phyloP scores from a whole-genome alignment of 2,329 filamentous ascomycete species.

The Penicillium paneum region DNA sequence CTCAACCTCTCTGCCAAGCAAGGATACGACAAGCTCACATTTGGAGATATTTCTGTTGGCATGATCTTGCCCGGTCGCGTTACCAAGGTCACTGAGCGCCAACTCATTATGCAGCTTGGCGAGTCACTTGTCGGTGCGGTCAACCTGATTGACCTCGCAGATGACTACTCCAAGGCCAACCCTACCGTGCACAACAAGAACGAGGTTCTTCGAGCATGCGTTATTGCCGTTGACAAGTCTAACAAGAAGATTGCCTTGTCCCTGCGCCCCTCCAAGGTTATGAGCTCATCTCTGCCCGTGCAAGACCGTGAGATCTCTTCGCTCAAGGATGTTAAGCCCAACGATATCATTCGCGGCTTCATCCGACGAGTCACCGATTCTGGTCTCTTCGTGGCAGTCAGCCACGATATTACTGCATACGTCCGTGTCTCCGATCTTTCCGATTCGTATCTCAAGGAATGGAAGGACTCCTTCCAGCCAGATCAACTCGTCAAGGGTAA shows the following conservation, averaged over 20 bases:
- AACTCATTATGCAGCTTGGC: constrained; percentile 80
- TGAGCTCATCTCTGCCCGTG: constrained; percentile 79
- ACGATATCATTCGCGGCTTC: constrained; percentile 84
- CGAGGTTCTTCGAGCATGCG: constrained; percentile 81
- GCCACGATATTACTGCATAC: constrained; percentile 75
- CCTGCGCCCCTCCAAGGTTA: constrained; percentile 77
- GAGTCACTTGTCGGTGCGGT: constrained; percentile 76
- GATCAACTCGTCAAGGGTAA: constrained; percentile 90
- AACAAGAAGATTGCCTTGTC: constrained; percentile 86
- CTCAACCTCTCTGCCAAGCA: constrained; percentile 80
- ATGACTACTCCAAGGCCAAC: constrained; percentile 80
- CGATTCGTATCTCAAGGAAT: constrained; percentile 88
- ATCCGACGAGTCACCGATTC: constrained; percentile 86
- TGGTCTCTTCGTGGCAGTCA: constrained; percentile 81
- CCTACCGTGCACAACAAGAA: constrained; percentile 74
- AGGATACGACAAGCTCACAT: constrained; percentile 60
- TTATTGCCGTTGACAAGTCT: constrained; percentile 72
- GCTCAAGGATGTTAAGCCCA: constrained; percentile 67
- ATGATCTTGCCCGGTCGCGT: constrained; percentile 80
- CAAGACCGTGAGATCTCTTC: constrained; percentile 75
- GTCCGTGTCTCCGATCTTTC: constrained; percentile 86
- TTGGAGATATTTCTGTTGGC: constrained; percentile 70
- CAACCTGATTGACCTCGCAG: constrained; percentile 75
- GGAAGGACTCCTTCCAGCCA: constrained; percentile 83
- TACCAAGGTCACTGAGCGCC: constrained; percentile 79